Conservation (phyloP, 2,329 filamentous ascomycete genomes). For the Beauveria sp. region DNA sequence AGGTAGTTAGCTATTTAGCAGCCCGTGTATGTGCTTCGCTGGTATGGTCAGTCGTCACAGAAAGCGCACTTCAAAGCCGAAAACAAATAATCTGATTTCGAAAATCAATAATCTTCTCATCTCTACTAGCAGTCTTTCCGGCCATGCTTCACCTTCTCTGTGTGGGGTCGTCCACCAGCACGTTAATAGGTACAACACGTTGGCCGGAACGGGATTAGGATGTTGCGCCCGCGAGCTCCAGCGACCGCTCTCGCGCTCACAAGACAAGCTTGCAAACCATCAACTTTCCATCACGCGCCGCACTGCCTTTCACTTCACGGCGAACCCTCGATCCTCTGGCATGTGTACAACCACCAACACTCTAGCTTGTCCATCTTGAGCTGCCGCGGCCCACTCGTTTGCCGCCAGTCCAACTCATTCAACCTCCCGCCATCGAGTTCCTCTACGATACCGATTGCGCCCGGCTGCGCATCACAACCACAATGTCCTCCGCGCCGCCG, state of each 20-base stretch:
- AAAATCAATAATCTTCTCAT: too few species aligned
- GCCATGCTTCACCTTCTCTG: neutral
- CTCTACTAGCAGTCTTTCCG: neutral
- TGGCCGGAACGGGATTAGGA: constrained; percentile 11
- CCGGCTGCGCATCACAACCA: neutral
- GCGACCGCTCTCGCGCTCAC: neutral
- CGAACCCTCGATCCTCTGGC: neutral
- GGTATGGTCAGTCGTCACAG: neutral
- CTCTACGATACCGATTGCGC: neutral
- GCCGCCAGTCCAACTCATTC: neutral
- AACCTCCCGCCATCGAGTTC: neutral
- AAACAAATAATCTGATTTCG: too few species aligned
- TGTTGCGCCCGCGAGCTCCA: constrained; percentile 7
- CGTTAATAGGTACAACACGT: neutral
- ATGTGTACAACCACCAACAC: neutral
- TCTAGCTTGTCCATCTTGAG: neutral
- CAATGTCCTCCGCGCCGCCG: neutral
- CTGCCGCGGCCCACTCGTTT: neutral
- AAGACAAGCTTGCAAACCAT: neutral
- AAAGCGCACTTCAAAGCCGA: neutral
- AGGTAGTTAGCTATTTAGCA: neutral
- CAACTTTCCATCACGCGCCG: neutral
- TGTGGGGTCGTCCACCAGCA: too few species aligned
- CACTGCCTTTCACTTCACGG: neutral
- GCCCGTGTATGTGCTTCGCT: neutral